Percentiles rank a stretch among this genome's conserved stretches.
These are phyloP conservation scores for Cryptococcus hybrid DNA, from an alignment of 1,284 basidiomycete genomes.

Conservation along the genomic window DNA sequence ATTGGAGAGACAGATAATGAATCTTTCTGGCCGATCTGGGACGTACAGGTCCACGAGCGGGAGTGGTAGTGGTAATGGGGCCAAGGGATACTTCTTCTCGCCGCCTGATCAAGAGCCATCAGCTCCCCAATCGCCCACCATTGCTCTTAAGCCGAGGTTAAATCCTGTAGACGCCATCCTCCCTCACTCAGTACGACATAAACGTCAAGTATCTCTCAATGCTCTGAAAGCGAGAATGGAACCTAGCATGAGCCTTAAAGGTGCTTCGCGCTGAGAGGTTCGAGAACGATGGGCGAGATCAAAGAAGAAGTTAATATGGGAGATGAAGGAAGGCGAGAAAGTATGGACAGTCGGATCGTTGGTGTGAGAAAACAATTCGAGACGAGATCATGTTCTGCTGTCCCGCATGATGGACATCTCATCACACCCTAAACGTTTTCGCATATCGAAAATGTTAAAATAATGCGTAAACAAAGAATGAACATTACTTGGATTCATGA, in stretches of 20 bases:
- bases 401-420: constrained; percentile 47
- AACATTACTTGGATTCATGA: not conserved
- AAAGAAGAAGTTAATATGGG: not conserved
- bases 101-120: constrained; percentile 5
- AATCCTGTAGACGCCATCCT: constrained; percentile 60
- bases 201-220: constrained; percentile 76
- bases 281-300: constrained; percentile 2
- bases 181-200: constrained; percentile 73
- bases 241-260: not conserved
- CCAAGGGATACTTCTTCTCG: constrained; percentile 16
- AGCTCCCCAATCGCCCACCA: not conserved
- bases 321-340: constrained; percentile 1
- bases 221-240: constrained; percentile 89
- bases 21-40: not conserved
- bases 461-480: not conserved
- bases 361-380: constrained; percentile 35
- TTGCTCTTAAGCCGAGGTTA: not conserved
- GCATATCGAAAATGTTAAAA: not conserved
- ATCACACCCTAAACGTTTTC: constrained; percentile 31
- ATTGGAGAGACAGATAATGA: constrained; percentile 61
- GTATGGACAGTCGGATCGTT: not conserved
- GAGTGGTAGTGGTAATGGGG: not conserved
- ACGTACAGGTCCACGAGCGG: not conserved
- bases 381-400: constrained; percentile 52
- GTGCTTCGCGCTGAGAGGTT: not conserved